Percentiles rank a stretch among this genome's conserved stretches.
These are phyloP conservation scores for Malus hybrid DNA, from an alignment of 331 rosid genomes.

Conservation along the genomic window DNA sequence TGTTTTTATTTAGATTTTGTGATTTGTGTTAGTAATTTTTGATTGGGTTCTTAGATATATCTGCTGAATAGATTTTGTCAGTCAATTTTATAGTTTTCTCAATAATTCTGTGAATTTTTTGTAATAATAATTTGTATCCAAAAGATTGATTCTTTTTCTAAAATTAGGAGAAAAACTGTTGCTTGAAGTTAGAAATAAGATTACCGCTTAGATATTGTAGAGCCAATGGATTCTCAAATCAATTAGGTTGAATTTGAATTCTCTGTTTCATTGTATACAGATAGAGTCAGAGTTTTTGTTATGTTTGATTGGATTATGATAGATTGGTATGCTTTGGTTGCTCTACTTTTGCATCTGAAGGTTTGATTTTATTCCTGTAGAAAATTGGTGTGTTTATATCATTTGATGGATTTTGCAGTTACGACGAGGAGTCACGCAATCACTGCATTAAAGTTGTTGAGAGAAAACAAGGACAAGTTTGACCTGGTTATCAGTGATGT, in stretches of 20 bases:
- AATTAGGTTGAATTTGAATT: neutral
- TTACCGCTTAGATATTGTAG: neutral
- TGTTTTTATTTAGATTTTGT: constrained; percentile 8
- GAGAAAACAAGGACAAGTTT: constrained; percentile 72
- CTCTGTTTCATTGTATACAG: neutral
- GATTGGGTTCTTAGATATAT: neutral
- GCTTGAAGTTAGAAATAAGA: neutral
- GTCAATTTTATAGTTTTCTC: neutral
- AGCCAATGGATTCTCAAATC: neutral
- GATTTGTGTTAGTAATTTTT: neutral
- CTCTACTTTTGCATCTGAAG: neutral
- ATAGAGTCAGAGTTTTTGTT: neutral
- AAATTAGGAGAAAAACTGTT: neutral
- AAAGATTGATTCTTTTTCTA: neutral
- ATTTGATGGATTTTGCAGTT: constrained; percentile 46
- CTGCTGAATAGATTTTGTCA: neutral
- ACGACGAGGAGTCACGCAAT: constrained; percentile 73
- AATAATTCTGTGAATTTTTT: neutral
- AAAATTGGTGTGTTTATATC: constrained; percentile 11
- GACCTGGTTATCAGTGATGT: constrained; percentile 97
- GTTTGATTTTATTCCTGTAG: neutral
- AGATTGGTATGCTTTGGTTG: neutral
- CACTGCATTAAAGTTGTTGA: constrained; percentile 62
- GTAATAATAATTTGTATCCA: neutral
- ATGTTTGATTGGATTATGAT: neutral